Percentiles rank a stretch among this genome's conserved stretches.
phyloP scores from a whole-genome alignment of 1,139 yeast genomes.

The Hansenula sp. region DNA sequence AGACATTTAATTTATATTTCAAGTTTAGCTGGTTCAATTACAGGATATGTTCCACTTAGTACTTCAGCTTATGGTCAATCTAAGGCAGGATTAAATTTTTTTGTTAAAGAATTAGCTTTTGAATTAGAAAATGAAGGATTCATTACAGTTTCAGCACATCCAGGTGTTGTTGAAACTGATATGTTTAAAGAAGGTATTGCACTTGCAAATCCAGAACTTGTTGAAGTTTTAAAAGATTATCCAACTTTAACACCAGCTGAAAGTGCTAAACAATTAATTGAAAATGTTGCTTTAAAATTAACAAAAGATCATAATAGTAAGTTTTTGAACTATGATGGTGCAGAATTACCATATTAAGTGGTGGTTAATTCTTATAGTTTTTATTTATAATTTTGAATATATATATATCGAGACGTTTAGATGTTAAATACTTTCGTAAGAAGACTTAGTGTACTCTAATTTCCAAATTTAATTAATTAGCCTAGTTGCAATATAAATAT shows the following conservation, averaged over 20 bases:
- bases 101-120: conserved; percentile 19
- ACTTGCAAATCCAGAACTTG: not conserved
- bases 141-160: conserved; percentile 25
- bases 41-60: conserved; percentile 11
- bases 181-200: conserved; percentile 10
- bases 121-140: conserved; percentile 24
- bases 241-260: not conserved
- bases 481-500: no score
- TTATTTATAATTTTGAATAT: no score
- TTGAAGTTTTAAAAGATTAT: not conserved
- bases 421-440: no score
- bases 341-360: no score
- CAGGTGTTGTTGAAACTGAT: conserved; percentile 29
- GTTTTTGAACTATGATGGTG: not conserved
- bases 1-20: conserved; percentile 22
- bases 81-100: conserved; percentile 32
- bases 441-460: no score
- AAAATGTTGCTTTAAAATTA: not conserved
- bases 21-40: conserved; percentile 23
- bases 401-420: no score
- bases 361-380: no score
- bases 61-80: conserved; percentile 30
- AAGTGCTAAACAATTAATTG: not conserved
- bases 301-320: not conserved
- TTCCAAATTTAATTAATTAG: no score